A percentile compares a stretch with the other conserved stretches of the same genome.
Conservation (phyloP, 2,329 filamentous ascomycete genomes). For the Fusarium chaquense region DNA sequence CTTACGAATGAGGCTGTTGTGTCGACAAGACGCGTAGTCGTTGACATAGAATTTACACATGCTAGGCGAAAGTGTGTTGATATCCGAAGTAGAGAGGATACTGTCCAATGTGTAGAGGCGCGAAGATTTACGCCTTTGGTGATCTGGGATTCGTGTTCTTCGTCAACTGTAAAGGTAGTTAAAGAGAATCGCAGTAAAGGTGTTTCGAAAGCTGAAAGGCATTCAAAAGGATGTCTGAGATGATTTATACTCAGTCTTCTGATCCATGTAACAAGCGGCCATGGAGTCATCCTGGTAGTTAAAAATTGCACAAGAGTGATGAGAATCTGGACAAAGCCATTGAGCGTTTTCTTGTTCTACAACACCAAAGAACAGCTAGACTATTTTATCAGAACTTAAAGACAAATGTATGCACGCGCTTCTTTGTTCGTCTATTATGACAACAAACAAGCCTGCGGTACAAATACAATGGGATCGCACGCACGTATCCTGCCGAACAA, state of each 20-base stretch:
- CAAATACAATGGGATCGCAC: background rate
- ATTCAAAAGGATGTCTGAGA: background rate
- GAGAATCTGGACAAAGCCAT: conserved; percentile 22
- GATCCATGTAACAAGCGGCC: background rate
- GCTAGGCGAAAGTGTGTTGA: background rate
- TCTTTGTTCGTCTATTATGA: conserved; percentile 8
- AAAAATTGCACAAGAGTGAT: background rate
- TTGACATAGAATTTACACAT: conserved; percentile 13
- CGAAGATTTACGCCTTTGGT: background rate
- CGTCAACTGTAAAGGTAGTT: background rate
- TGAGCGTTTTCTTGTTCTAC: conserved; percentile 15
- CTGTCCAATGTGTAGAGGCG: background rate
- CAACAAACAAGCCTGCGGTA: background rate
- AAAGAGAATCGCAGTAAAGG: background rate
- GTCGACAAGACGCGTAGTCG: conserved; percentile 8
- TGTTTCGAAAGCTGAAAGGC: background rate
- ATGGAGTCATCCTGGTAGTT: background rate
- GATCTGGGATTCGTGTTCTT: background rate
- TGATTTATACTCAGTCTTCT: conserved; percentile 4
- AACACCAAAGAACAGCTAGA: conserved; percentile 2
- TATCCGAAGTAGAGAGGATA: background rate
- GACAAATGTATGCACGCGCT: background rate
- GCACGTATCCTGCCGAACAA: background rate
- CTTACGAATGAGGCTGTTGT: background rate
- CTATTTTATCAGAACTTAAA: background rate